Evolutionary conservation across 495 filamentous ascomycete species (phyloP), one percentile per base, ranked within the genome.

Genomic region (Darksidea phi): DNA sequence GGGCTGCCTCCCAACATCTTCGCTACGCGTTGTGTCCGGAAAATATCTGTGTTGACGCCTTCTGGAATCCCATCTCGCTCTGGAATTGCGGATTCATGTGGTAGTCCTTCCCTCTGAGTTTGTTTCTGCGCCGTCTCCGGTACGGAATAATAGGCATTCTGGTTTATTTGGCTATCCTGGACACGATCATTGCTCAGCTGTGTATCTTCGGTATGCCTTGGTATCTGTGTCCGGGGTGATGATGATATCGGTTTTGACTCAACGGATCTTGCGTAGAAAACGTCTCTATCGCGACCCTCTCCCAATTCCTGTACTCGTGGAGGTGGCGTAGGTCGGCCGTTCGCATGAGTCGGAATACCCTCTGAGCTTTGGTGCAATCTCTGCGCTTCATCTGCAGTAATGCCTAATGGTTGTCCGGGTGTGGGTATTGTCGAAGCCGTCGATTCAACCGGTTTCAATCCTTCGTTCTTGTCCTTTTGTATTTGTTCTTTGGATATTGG

Each of bases 21-120:
- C 24, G 85, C 82, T 12, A 88, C 82, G 54, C 75, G 76, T 0
- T 81, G 80, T 48, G 79, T 86, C 21, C 81, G 78, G 66, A 88
- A 88, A 6, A 88, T 68, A 59, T 81, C 80, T 26, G 77, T 79
- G 70, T 86, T 79, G 68, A 85, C 75, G 38, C 82, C 82, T 28
- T 86, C 80, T 13, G 81, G 73, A 34, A 79, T 50, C 51, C 80
- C 74, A 28, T 81, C 73, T 56, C 78, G 71, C 32, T 70, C 66
- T n/a, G 72, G 63, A 17, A 70, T 51, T 52, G 68, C 66, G 10
- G 32, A 61, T 52, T 52, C 62, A 36, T 23, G 69, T 18, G 58
- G 66, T 15, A 54, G 69, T 54, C 28, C 37, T 48, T 68, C 61
- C 20, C 37, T 56, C 25, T 64, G 60, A 13, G 15, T 23, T 13